phyloP scores from a whole-genome alignment of 805 yeast species.

The Cyberlindnera maritima region DNA sequence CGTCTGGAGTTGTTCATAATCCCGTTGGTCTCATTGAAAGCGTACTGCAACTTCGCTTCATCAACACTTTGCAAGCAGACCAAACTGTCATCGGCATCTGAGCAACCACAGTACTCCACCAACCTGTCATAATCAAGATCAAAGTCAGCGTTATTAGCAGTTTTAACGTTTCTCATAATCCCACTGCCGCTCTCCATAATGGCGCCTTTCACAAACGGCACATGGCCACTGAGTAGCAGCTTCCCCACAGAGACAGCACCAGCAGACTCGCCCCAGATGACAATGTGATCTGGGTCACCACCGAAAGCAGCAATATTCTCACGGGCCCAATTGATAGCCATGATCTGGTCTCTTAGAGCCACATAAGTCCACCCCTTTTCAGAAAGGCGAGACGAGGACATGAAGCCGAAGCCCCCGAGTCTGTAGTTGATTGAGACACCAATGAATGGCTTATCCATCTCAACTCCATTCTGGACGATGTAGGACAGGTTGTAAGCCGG shows the following conservation, averaged over 20 bases:
- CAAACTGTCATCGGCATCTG: constrained; percentile 10
- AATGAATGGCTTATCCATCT: constrained; percentile 26
- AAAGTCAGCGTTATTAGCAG: constrained; percentile 2
- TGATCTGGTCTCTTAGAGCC: constrained; percentile 36
- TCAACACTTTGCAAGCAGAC: constrained; percentile 17
- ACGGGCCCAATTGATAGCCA: constrained; percentile 35
- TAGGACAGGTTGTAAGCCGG: constrained; percentile 18
- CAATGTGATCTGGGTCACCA: constrained; percentile 34
- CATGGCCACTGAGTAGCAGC: constrained; percentile 10
- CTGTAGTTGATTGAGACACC: constrained; percentile 38
- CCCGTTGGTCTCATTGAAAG: constrained; percentile 16
- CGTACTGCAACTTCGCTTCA: constrained; percentile 5
- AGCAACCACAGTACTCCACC: constrained; percentile 12
- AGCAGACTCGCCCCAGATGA: constrained; percentile 38
- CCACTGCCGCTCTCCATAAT: constrained; percentile 18
- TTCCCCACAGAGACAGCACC: constrained; percentile 29
- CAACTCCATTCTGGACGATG: constrained; percentile 17
- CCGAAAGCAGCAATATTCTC: constrained; percentile 35
- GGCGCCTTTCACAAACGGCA: constrained; percentile 17
- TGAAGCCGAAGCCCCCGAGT: constrained; percentile 35
- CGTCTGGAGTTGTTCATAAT: background rate
- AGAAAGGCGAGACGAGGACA: constrained; percentile 24
- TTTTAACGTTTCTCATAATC: constrained; percentile 1
- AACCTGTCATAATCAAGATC: constrained; percentile 6
- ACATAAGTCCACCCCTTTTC: constrained; percentile 30